phyloP scores from a whole-genome alignment of 2,329 filamentous ascomycete species.

The Paecilomyces dactylethromorphus region DNA sequence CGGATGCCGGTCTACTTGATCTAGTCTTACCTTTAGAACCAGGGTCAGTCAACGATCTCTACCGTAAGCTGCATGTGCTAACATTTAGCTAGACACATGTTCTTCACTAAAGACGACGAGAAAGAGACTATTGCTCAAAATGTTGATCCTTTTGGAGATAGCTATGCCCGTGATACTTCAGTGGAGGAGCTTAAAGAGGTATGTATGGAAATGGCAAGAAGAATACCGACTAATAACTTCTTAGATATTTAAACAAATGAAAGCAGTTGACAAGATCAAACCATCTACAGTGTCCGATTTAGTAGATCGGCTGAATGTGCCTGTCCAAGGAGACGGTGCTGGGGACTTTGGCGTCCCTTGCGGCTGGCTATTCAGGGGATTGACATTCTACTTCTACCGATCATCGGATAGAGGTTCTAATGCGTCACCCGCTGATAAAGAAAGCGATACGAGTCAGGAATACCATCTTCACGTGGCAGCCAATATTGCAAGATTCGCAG shows the following conservation, averaged over 20 bases:
- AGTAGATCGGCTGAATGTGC: slow-evolving; percentile 49
- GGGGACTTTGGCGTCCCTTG: slow-evolving; percentile 24
- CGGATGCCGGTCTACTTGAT: slow-evolving; percentile 46
- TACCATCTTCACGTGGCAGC: slow-evolving; percentile 39
- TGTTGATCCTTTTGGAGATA: slow-evolving; percentile 74
- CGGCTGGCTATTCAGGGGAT: slow-evolving; percentile 45
- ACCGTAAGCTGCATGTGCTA: slow-evolving; percentile 2
- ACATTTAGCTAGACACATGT: slow-evolving; percentile 59
- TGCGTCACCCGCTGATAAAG: neutral
- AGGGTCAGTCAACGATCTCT: slow-evolving; percentile 21
- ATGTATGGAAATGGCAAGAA: slow-evolving; percentile 7
- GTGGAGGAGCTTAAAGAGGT: slow-evolving; percentile 54
- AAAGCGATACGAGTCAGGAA: slow-evolving; percentile 3
- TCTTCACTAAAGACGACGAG: slow-evolving; percentile 57
- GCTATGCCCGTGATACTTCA: slow-evolving; percentile 66
- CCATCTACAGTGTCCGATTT: slow-evolving; percentile 44
- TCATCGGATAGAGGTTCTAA: slow-evolving; percentile 4
- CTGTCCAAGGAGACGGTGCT: slow-evolving; percentile 42
- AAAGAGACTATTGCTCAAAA: slow-evolving; percentile 52
- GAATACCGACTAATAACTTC: slow-evolving; percentile 1
- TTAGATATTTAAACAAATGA: slow-evolving; percentile 39
- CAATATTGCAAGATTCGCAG: slow-evolving; percentile 62
- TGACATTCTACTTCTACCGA: slow-evolving; percentile 38
- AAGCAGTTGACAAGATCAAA: slow-evolving; percentile 12
- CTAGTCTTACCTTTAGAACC: slow-evolving; percentile 61